These are phyloP conservation scores for Exidia glandulosa DNA, from an alignment of 768 basidiomycete genomes.

Conservation along the genomic window DNA sequence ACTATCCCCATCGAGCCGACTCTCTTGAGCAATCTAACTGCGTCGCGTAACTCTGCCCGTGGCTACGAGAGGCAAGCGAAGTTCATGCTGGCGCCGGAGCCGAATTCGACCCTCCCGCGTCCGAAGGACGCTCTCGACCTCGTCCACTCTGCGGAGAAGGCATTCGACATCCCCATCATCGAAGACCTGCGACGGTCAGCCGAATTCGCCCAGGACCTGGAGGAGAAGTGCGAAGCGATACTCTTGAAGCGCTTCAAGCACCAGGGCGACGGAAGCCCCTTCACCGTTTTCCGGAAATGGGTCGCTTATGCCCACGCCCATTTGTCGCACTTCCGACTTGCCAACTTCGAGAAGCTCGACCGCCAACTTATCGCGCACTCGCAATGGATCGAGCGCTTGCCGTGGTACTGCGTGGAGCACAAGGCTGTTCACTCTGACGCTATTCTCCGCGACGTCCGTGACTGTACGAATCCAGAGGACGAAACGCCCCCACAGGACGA, in stretches of 20 bases:
- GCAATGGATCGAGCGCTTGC: constrained; percentile 62
- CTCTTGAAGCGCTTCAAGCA: constrained; percentile 50
- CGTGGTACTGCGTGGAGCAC: constrained; percentile 70
- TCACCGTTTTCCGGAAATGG: constrained; percentile 67
- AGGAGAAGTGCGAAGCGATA: constrained; percentile 63
- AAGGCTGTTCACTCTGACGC: constrained; percentile 48
- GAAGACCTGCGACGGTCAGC: constrained; percentile 56
- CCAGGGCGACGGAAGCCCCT: constrained; percentile 49
- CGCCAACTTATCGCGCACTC: constrained; percentile 55
- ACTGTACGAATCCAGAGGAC: constrained; percentile 64
- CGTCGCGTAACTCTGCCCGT: constrained; percentile 54
- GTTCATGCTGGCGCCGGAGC: constrained; percentile 53
- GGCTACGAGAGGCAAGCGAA: constrained; percentile 74
- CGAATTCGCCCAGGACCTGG: constrained; percentile 68
- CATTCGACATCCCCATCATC: constrained; percentile 60
- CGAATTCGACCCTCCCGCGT: constrained; percentile 41
- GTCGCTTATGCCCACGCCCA: constrained; percentile 58
- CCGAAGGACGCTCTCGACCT: constrained; percentile 60
- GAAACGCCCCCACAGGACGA: constrained; percentile 71
- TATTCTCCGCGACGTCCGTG: constrained; percentile 65
- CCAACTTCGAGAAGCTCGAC: constrained; percentile 62
- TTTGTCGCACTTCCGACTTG: constrained; percentile 60
- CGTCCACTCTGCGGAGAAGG: constrained; percentile 60
- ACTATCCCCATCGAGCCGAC: constrained; percentile 60
- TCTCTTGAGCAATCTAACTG: constrained; percentile 55